phyloP scores from a whole-genome alignment of 176 grass and related monocot species.

The Secale cereale region DNA sequence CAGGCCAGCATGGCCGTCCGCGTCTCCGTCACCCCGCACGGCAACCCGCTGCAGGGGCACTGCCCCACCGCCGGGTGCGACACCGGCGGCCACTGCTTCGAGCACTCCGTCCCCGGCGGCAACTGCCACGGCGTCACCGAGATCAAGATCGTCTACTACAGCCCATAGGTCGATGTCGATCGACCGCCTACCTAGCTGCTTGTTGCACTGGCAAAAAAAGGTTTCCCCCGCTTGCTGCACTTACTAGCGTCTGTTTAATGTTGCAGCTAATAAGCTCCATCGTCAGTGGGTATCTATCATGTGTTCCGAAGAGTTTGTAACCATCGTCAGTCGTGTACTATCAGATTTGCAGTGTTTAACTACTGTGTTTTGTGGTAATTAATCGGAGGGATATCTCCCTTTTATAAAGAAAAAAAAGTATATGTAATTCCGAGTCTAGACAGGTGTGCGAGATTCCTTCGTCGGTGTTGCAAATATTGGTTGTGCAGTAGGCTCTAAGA shows the following conservation, averaged over 20 bases:
- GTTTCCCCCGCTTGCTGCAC: not conserved
- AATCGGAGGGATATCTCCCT: too few relatives aligned
- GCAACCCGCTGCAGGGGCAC: not conserved
- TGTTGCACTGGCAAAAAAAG: too few relatives aligned
- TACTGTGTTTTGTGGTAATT: not conserved
- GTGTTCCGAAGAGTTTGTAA: too few relatives aligned
- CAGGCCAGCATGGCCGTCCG: not conserved
- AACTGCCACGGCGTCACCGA: slow-evolving; percentile 34
- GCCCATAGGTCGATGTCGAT: not conserved
- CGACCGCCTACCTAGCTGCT: too few relatives aligned
- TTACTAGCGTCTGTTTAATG: not conserved
- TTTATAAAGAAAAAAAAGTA: too few relatives aligned
- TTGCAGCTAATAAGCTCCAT: too few relatives aligned
- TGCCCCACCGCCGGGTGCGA: slow-evolving; percentile 34
- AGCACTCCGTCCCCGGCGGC: slow-evolving; percentile 2
- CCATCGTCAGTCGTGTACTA: not conserved
- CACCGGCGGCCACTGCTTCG: not conserved
- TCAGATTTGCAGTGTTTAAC: not conserved
- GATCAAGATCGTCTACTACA: slow-evolving; percentile 52
- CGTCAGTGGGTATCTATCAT: too few relatives aligned
- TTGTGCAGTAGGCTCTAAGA: too few relatives aligned
- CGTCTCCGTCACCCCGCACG: slow-evolving; percentile 19
- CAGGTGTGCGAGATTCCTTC: too few relatives aligned
- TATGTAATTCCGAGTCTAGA: too few relatives aligned
- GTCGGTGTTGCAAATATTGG: too few relatives aligned